phyloP scores from a whole-genome alignment of 345 rosid species.

The Bretschneidera sinensis region DNA sequence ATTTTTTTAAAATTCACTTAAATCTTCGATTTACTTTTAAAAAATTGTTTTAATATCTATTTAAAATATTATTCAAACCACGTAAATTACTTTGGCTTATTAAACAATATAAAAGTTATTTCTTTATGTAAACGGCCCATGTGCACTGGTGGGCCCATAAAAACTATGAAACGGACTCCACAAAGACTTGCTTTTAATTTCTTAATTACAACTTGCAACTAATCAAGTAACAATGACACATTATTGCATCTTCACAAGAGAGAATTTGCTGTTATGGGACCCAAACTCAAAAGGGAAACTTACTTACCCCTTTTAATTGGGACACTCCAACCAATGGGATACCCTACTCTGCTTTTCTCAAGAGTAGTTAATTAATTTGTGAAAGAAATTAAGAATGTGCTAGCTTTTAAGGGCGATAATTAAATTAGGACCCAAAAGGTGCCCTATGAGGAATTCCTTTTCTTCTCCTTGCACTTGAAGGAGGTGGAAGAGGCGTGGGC shows the following conservation, averaged over 20 bases:
- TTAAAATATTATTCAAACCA: too few species aligned
- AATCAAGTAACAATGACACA: slow-evolving; percentile 36
- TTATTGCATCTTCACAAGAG: slow-evolving; percentile 34
- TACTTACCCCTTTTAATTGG: slow-evolving; percentile 23
- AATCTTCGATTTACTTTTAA: too few species aligned
- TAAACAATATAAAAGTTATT: slow-evolving; percentile 24
- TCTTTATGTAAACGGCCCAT: slow-evolving; percentile 45
- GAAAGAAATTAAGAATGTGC: not conserved
- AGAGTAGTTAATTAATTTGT: slow-evolving; percentile 15
- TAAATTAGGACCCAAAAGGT: slow-evolving; percentile 60
- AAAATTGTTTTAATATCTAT: too few species aligned
- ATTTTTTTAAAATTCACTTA: too few species aligned
- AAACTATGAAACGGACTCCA: slow-evolving; percentile 30
- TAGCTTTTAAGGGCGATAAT: too few species aligned
- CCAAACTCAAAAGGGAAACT: slow-evolving; percentile 21
- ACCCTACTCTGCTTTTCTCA: slow-evolving; percentile 17
- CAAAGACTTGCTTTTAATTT: slow-evolving; percentile 37
- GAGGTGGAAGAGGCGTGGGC: slow-evolving; percentile 49
- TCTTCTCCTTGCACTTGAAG: slow-evolving; percentile 66
- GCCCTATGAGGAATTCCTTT: slow-evolving; percentile 90
- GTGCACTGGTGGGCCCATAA: slow-evolving; percentile 46
- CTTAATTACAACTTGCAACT: slow-evolving; percentile 36
- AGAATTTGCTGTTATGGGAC: slow-evolving; percentile 13
- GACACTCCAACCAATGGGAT: slow-evolving; percentile 21
- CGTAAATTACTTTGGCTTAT: slow-evolving; percentile 14